phyloP scores from a whole-genome alignment of 23 red algal genomes.

The Porphyridium purpureum region DNA sequence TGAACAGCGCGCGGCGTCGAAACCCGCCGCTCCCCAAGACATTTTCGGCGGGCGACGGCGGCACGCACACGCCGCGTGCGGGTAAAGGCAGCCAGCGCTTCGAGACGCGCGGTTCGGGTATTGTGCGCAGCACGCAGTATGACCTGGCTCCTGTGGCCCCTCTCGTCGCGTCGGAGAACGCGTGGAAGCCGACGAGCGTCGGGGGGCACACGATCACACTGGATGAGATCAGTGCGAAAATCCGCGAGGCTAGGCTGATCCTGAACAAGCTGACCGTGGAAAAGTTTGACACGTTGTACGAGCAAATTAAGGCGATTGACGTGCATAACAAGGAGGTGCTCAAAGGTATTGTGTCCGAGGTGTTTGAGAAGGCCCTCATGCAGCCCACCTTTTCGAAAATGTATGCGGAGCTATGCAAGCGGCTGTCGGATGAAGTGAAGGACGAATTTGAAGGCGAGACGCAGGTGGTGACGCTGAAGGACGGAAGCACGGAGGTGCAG shows the following conservation, averaged over 20 bases:
- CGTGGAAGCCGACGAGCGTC: conserved; percentile 44
- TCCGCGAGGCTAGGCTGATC: conserved; percentile 54
- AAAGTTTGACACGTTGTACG: conserved; percentile 93
- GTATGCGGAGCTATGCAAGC: conserved; percentile 93
- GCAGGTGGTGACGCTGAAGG: conserved; percentile 4
- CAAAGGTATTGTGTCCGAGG: conserved; percentile 56
- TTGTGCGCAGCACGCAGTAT: too few species aligned
- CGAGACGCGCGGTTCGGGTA: too few species aligned
- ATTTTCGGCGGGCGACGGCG: too few species aligned
- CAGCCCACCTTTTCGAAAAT: conserved; percentile 81
- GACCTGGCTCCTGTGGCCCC: too few species aligned
- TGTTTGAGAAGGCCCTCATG: conserved; percentile 90
- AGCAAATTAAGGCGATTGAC: conserved; percentile 68
- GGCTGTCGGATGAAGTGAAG: conserved; percentile 21
- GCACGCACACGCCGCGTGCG: too few species aligned
- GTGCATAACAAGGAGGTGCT: conserved; percentile 42
- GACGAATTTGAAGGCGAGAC: conserved; percentile 12
- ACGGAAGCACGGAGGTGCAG: conserved; percentile 10
- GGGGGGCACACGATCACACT: too few species aligned
- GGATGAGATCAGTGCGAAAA: conserved; percentile 52
- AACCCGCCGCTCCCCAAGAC: too few species aligned
- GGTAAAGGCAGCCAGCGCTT: too few species aligned
- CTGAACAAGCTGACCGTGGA: conserved; percentile 97
- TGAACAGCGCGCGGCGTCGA: too few species aligned
- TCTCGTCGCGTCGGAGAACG: too few species aligned